Evolutionary conservation across 805 yeast species (phyloP).

Genomic region (Myxozyma mucilagina): DNA sequence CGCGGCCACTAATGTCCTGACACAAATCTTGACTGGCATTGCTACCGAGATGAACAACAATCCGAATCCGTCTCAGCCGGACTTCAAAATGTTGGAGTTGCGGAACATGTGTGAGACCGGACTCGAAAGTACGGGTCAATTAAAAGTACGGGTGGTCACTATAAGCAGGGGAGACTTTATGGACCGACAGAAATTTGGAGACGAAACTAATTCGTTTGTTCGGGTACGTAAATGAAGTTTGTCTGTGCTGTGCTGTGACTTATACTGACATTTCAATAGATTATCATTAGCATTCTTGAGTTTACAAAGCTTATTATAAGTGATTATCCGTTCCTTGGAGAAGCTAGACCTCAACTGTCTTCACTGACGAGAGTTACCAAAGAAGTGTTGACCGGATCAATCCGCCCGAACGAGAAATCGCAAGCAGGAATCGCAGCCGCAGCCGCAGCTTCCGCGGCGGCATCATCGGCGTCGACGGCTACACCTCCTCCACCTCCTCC

Average conservation of each 20-base stretch:
- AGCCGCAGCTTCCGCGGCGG: too few relatives aligned
- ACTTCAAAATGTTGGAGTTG: slow-evolving; percentile 71
- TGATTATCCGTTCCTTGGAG: slow-evolving; percentile 77
- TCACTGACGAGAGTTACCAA: slow-evolving; percentile 83
- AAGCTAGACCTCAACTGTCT: slow-evolving; percentile 76
- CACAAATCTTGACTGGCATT: slow-evolving; percentile 58
- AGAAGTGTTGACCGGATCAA: slow-evolving; percentile 52
- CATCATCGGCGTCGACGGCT: too few relatives aligned
- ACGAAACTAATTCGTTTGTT: slow-evolving; percentile 76
- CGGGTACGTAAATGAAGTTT: slow-evolving; percentile 57
- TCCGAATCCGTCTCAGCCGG: background rate
- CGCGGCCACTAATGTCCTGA: slow-evolving; percentile 74
- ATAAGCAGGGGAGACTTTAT: slow-evolving; percentile 49
- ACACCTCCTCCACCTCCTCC: too few relatives aligned
- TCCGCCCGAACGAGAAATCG: background rate
- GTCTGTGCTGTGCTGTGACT: slow-evolving; percentile 51
- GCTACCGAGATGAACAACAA: slow-evolving; percentile 41
- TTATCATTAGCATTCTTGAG: slow-evolving; percentile 56
- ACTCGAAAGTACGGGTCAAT: slow-evolving; percentile 74
- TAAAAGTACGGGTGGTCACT: slow-evolving; percentile 55
- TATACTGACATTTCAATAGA: background rate
- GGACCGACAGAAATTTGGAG: slow-evolving; percentile 73
- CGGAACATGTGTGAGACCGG: slow-evolving; percentile 76
- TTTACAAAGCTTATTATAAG: slow-evolving; percentile 79
- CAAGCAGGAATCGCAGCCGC: too few relatives aligned